phyloP scores from a whole-genome alignment of 1,284 basidiomycete genomes.

The Fistulinella staudtii region DNA sequence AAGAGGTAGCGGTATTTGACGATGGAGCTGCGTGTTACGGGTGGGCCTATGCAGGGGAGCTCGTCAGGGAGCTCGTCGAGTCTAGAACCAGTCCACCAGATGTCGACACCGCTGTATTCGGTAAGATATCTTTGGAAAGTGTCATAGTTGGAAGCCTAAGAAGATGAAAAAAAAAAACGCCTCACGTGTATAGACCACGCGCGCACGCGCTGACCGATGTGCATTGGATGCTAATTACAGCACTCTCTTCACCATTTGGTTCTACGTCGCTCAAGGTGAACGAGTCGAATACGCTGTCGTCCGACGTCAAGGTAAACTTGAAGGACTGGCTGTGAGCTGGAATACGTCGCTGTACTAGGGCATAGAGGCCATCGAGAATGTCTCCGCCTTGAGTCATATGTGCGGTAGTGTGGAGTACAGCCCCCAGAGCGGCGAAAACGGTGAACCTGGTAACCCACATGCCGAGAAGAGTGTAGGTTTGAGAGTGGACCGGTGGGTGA shows the following conservation, averaged over 20 bases:
- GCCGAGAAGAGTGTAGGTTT: too few relatives aligned
- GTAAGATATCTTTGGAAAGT: conserved; percentile 37
- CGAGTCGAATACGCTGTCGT: not conserved
- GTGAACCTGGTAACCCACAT: too few relatives aligned
- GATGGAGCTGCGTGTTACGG: conserved; percentile 33
- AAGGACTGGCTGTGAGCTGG: too few relatives aligned
- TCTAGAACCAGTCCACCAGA: conserved; percentile 46
- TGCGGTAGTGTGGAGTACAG: too few relatives aligned
- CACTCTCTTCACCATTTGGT: too few relatives aligned
- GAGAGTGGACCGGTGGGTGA: too few relatives aligned
- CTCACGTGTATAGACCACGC: conserved; percentile 28
- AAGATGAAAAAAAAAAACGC: not conserved
- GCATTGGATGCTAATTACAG: conserved; percentile 20
- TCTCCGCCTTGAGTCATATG: too few relatives aligned
- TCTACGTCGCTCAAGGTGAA: too few relatives aligned
- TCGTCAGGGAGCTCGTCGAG: conserved; percentile 32
- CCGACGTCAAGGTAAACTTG: conserved; percentile 18
- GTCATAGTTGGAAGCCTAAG: not conserved
- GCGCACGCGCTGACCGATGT: conserved; percentile 26
- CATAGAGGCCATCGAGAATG: too few relatives aligned
- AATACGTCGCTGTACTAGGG: too few relatives aligned
- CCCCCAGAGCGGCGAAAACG: too few relatives aligned
- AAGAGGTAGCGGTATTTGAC: conserved; percentile 41
- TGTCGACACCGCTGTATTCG: conserved; percentile 36
- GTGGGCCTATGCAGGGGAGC: conserved; percentile 32